Evolutionary conservation across 2,329 filamentous ascomycete genomes (phyloP).

Genomic region (Ophiocordyceps australis): DNA sequence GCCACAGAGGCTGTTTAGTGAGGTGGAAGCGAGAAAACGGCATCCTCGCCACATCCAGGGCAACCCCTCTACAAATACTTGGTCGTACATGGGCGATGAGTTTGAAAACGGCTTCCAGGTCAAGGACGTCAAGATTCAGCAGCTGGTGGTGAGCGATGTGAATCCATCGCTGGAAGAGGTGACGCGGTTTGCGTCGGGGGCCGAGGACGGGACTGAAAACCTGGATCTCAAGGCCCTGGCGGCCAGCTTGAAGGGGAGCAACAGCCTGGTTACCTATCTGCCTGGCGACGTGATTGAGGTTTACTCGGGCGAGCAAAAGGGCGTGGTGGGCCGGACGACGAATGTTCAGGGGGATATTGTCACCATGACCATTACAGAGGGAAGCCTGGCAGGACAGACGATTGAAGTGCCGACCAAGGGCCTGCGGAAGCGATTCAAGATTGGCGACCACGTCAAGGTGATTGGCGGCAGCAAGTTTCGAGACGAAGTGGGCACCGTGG

Average conservation of each 20-base stretch:
- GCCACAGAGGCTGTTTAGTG: conserved; percentile 81
- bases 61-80: conserved; percentile 64
- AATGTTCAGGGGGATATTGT: conserved; percentile 87
- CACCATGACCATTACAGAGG: conserved; percentile 68
- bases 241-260: conserved; percentile 72
- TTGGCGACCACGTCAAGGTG: conserved; percentile 96
- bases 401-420: conserved; percentile 90
- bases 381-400: conserved; percentile 61
- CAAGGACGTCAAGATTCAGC: conserved; percentile 83
- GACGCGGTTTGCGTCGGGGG: conserved; percentile 76
- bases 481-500: conserved; percentile 93
- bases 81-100: conserved; percentile 72
- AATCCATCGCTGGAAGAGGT: conserved; percentile 90
- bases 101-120: conserved; percentile 88
- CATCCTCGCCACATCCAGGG: conserved; percentile 45
- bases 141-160: conserved; percentile 72
- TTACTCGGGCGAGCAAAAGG: conserved; percentile 86
- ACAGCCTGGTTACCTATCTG: conserved; percentile 66
- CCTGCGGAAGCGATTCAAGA: conserved; percentile 77
- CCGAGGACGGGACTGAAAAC: conserved; percentile 84
- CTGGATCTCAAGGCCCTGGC: conserved; percentile 83
- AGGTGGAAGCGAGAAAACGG: conserved; percentile 78
- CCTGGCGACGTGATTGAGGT: conserved; percentile 95
- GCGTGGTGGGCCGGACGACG: conserved; percentile 69
- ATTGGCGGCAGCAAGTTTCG: conserved; percentile 88